Base-by-base conservation (phyloP, 176 grass and related monocot genomes). In the Raddia guianensis region DNA sequence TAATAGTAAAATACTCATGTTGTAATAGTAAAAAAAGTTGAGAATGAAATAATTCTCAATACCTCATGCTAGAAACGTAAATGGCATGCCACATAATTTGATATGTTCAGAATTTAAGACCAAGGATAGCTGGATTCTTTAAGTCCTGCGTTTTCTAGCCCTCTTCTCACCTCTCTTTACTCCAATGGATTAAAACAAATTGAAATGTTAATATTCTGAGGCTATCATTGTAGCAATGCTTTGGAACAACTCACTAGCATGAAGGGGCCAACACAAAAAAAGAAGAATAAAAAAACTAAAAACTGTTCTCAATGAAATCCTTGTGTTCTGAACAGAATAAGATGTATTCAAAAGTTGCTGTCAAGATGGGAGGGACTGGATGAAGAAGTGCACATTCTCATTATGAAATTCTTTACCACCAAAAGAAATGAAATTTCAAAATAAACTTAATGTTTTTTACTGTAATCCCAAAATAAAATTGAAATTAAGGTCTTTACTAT, bases 181-280 rank as follows among this genome's bases (percentile, higher is more conserved):
- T n/a, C 59, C 75, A 64, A 63, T 58, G 34, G 37, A 58, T 21
- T 44, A 58, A 44, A 74, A 57, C 53, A 74, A 58, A 21, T 8
- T 42, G 18, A 74, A 57, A 74, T 57, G 35, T 56, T 16, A 57
- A 57, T 40, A 56, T 43, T 54, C 54, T 57, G 11, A 55, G 9
- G 12, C 4, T 5, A 0, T 61, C 59, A 61, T 61, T 61, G 59
- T 61, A 33, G 59, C 10, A 21, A 32, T 61, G 58, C 12, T 61
- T 61, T 61, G 19, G 58, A 61, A 32, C 58, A 32, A 12, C 10
- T 61, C 20, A 61, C 9, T 32, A 5, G 9, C 58, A 32, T 61
- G 10, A 61, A 61, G 58, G 19, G 20, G 58, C 4, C 58, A 40
- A 18, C 37, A 56, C 50, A 71, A 71, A 7, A 1, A 51, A 72